A percentile compares a stretch with the other conserved stretches of the same genome.
Evolutionary conservation across 352 stramenopile species (phyloP).

Genomic region (Phytopythium kandeliae): DNA sequence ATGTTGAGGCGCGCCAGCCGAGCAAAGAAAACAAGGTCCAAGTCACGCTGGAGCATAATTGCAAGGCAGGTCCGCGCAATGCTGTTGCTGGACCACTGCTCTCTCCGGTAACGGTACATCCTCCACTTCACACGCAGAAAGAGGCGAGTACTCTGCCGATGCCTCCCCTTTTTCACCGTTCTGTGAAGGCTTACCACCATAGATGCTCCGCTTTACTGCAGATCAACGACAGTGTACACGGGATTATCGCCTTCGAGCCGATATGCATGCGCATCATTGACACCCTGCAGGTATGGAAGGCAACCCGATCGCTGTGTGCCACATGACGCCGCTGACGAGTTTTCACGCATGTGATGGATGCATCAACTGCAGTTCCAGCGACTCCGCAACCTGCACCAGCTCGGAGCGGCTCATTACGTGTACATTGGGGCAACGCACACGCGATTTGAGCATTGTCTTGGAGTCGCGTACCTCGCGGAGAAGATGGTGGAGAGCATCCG

Average conservation of each 20-base stretch:
- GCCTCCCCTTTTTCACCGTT: conserved; percentile 1
- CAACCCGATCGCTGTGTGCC: too few species aligned
- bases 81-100: neutral
- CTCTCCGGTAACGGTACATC: conserved; percentile 7
- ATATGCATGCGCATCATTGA: conserved; percentile 82
- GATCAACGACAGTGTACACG: conserved; percentile 82
- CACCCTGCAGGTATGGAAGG: conserved; percentile 46
- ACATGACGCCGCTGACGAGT: too few species aligned
- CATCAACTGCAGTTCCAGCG: conserved; percentile 95
- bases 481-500: conserved; percentile 79
- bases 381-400: conserved; percentile 92
- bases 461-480: conserved; percentile 93
- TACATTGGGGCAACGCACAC: conserved; percentile 85
- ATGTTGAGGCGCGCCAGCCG: neutral
- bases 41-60: neutral
- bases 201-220: conserved; percentile 7
- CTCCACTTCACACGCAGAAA: conserved; percentile 38
- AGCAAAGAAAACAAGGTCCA: neutral
- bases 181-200: neutral
- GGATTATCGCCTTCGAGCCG: conserved; percentile 70
- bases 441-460: conserved; percentile 87
- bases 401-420: conserved; percentile 87
- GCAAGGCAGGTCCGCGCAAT: conserved; percentile 2
- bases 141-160: conserved; percentile 25
- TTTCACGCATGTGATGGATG: too few species aligned